Percentiles rank a stretch among this genome's conserved stretches.
phyloP scores from a whole-genome alignment of 2,329 filamentous ascomycete genomes.

The Orbilia blumenaviensis region DNA sequence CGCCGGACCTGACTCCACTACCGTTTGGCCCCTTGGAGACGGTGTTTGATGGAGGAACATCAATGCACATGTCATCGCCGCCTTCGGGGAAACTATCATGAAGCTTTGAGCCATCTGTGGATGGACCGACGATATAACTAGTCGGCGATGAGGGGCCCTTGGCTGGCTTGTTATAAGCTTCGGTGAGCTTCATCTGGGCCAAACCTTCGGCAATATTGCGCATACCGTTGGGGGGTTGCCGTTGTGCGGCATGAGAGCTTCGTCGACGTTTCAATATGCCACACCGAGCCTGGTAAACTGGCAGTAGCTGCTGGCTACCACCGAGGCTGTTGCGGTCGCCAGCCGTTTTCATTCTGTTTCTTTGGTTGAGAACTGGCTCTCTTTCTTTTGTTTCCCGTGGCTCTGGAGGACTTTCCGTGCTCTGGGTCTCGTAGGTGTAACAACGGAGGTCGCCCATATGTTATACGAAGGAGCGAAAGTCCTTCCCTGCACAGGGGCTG shows the following conservation, averaged over 20 bases:
- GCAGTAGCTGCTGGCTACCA: no score
- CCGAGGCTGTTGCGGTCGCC: background rate
- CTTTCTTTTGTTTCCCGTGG: slow-evolving; percentile 5
- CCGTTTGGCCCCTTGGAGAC: background rate
- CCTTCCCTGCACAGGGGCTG: no score
- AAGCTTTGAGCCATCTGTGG: no score
- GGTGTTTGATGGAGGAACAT: background rate
- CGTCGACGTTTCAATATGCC: no score
- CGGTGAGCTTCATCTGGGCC: no score
- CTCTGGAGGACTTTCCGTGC: background rate
- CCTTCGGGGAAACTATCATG: no score
- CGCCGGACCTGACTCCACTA: background rate
- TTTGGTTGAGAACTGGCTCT: slow-evolving; percentile 11
- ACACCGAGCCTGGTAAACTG: background rate
- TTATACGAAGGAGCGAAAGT: background rate
- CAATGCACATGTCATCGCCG: background rate
- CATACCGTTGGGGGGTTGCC: no score
- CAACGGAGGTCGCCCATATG: background rate
- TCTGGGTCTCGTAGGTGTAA: background rate
- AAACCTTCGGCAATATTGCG: background rate
- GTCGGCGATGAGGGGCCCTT: no score
- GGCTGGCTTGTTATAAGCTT: no score
- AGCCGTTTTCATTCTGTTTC: background rate
- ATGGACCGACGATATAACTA: no score
- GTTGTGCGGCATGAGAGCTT: background rate